Evolutionary conservation across 2,329 filamentous ascomycete genomes (phyloP).

Genomic region (Lasiodiplodia citricola): DNA sequence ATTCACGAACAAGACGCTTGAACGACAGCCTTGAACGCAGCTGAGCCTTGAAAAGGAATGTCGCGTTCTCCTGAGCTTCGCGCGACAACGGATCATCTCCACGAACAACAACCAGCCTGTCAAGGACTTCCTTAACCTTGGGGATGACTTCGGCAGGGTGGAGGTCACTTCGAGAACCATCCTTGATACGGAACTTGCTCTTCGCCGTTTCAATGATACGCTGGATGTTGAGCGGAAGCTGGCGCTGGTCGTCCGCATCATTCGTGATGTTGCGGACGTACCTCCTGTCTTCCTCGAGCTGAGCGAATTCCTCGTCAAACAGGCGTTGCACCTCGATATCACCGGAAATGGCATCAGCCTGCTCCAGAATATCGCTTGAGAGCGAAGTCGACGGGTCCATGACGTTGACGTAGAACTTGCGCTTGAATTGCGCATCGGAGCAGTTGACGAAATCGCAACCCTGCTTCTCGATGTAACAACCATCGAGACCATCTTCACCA

Average conservation of each 20-base stretch:
- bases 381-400: conserved; percentile 73
- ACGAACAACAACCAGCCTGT: conserved; percentile 82
- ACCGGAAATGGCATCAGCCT: conserved; percentile 83
- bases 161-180: conserved; percentile 83
- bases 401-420: conserved; percentile 84
- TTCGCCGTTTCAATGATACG: conserved; percentile 91
- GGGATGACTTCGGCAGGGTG: conserved; percentile 87
- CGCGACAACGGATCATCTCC: conserved; percentile 80
- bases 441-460: conserved; percentile 84
- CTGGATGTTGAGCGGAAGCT: conserved; percentile 88
- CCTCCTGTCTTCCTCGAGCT: conserved; percentile 73
- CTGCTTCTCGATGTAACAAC: conserved; percentile 91
- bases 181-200: conserved; percentile 88
- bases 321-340: conserved; percentile 86
- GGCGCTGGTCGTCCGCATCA: conserved; percentile 79
- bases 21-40: conserved; percentile 88
- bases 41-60: conserved; percentile 89
- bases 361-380: conserved; percentile 75
- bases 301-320: conserved; percentile 87
- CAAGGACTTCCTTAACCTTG: conserved; percentile 74
- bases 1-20: conserved; percentile 86
- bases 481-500: conserved; percentile 95
- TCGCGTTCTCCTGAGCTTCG: conserved; percentile 88
- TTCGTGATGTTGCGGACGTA: conserved; percentile 73
- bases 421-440: conserved; percentile 77